These are phyloP conservation scores for Bryum argenteum DNA, from an alignment of 225 moss, liverwort and hornwort genomes.

Conservation along the genomic window DNA sequence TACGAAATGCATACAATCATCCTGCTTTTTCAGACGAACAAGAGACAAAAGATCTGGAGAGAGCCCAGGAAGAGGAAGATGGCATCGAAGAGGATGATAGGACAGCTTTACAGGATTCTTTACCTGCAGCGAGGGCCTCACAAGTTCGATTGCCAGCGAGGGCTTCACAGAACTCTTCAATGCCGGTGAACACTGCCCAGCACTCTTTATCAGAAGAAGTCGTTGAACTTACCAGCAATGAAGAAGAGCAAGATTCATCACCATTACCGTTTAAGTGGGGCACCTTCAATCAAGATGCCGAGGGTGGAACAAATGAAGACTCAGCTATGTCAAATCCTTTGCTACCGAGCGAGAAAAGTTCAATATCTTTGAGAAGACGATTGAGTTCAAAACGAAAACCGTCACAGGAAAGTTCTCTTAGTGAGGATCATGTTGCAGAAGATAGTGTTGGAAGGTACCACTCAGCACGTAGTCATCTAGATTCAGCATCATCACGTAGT, in stretches of 20 bases:
- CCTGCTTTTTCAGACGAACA: constrained; percentile 65
- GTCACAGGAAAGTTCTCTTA: constrained; percentile 30
- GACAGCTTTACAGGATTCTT: constrained; percentile 28
- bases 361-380: constrained; percentile 28
- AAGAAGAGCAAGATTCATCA: constrained; percentile 37
- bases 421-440: constrained; percentile 20
- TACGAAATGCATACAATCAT: constrained; percentile 74
- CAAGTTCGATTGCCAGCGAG: constrained; percentile 23
- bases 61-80: constrained; percentile 44
- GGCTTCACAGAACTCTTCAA: constrained; percentile 11
- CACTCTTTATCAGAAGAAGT: constrained; percentile 19
- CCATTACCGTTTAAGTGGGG: constrained; percentile 53
- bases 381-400: constrained; percentile 23
- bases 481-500: constrained; percentile 48
- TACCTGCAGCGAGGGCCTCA: constrained; percentile 17
- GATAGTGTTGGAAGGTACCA: constrained; percentile 41
- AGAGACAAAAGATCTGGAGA: constrained; percentile 50
- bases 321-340: constrained; percentile 23
- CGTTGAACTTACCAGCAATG: constrained; percentile 35
- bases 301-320: constrained; percentile 16
- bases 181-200: constrained; percentile 17
- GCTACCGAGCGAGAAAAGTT: constrained; percentile 22
- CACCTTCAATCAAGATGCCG: constrained; percentile 44
- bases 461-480: constrained; percentile 56
- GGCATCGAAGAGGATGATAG: constrained; percentile 33